phyloP scores from a whole-genome alignment of 331 rosid genomes.

The Phaseolus coccineus region DNA sequence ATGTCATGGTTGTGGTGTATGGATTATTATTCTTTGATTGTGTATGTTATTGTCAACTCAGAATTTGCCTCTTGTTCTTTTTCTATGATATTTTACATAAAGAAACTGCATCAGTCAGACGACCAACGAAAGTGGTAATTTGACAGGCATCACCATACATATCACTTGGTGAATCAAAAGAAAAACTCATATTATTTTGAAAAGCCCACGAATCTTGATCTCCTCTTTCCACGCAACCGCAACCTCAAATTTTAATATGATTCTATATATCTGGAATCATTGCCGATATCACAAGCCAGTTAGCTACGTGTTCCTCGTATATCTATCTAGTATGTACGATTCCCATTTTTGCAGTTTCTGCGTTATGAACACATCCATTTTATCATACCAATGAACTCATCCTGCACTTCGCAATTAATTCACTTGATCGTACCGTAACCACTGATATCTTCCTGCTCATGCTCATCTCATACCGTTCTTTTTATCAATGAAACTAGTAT shows the following conservation, averaged over 20 bases:
- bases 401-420: too few species aligned
- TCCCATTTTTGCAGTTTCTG: too few species aligned
- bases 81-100: too few species aligned
- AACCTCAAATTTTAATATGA: not conserved
- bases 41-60: not conserved
- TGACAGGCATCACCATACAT: slow-evolving; percentile 12
- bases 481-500: too few species aligned
- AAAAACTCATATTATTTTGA: not conserved
- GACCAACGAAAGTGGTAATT: not conserved
- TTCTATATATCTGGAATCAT: not conserved
- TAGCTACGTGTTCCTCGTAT: not conserved
- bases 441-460: too few species aligned
- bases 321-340: too few species aligned
- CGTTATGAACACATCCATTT: too few species aligned
- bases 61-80: slow-evolving; percentile 5
- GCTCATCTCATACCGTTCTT: too few species aligned
- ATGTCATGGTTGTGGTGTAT: too few species aligned
- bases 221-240: slow-evolving; percentile 39
- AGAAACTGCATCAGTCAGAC: not conserved
- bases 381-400: too few species aligned
- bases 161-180: not conserved
- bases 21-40: not conserved
- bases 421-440: too few species aligned
- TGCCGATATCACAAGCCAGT: slow-evolving; percentile 5
- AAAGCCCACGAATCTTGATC: not conserved